phyloP scores from a whole-genome alignment of 2,329 filamentous ascomycete species.

The Metarhizium guizhouense region DNA sequence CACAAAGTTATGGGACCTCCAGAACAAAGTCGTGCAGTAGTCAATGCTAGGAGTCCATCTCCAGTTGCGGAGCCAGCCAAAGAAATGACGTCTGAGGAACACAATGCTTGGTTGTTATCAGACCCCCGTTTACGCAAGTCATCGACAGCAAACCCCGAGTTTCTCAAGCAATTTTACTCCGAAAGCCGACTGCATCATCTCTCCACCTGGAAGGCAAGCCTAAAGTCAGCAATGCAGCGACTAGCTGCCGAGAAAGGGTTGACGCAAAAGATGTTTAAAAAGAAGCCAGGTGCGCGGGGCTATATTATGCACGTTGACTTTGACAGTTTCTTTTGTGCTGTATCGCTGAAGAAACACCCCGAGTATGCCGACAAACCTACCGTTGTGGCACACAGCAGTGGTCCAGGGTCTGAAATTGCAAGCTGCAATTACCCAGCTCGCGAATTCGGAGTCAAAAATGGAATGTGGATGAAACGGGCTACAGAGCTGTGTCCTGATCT shows the following conservation, averaged over 20 bases:
- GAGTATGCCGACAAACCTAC: constrained; percentile 70
- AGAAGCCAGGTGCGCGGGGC: constrained; percentile 53
- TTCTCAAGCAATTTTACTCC: constrained; percentile 88
- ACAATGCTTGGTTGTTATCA: constrained; percentile 76
- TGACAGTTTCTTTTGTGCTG: constrained; percentile 95
- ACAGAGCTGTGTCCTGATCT: constrained; percentile 74
- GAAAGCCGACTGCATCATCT: constrained; percentile 92
- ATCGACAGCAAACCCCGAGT: constrained; percentile 86
- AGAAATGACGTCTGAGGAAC: constrained; percentile 82
- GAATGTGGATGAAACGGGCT: constrained; percentile 98
- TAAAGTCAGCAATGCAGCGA: constrained; percentile 81
- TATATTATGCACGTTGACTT: constrained; percentile 97
- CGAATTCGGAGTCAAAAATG: constrained; percentile 82
- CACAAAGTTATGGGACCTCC: background rate
- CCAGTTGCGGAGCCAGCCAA: constrained; percentile 25
- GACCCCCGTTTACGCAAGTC: constrained; percentile 83
- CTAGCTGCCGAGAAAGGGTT: constrained; percentile 61
- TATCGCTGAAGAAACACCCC: constrained; percentile 71
- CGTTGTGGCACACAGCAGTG: constrained; percentile 80
- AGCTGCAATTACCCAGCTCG: constrained; percentile 95
- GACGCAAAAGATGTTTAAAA: constrained; percentile 35
- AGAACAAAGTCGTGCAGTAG: background rate
- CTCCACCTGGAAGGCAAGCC: constrained; percentile 90
- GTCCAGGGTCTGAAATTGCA: constrained; percentile 85
- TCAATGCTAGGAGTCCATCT: background rate